Conservation (phyloP, 768 basidiomycete genomes). For the Pleurotus cornucopiae region DNA sequence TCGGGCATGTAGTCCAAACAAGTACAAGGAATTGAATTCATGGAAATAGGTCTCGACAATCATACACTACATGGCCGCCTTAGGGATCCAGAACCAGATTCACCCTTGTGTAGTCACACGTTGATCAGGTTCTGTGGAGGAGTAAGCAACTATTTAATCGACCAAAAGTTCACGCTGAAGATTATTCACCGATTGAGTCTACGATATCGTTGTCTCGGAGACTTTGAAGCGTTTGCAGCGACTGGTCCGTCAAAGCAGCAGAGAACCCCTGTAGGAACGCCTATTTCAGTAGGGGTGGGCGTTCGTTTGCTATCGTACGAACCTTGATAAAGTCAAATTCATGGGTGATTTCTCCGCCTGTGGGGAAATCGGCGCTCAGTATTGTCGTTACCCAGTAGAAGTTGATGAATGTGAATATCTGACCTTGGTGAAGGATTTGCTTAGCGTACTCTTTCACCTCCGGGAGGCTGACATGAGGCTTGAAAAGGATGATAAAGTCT, state of each 20-base stretch:
- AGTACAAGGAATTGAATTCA: too few relatives aligned
- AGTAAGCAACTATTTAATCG: too few relatives aligned
- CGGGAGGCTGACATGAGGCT: not conserved
- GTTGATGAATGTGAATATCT: not conserved
- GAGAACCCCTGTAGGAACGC: conserved; percentile 7
- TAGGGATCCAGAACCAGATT: not conserved
- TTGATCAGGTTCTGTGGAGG: conserved; percentile 4
- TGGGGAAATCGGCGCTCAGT: not conserved
- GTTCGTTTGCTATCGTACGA: not conserved
- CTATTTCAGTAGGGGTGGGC: not conserved
- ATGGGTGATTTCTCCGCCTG: conserved; percentile 3
- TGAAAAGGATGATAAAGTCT: conserved; percentile 10
- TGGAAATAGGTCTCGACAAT: too few relatives aligned
- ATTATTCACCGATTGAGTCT: conserved; percentile 7
- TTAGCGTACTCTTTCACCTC: conserved; percentile 6
- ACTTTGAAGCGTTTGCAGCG: not conserved
- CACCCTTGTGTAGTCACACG: not conserved
- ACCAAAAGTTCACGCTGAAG: too few relatives aligned
- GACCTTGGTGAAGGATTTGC: not conserved
- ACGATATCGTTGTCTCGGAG: not conserved
- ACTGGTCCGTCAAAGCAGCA: not conserved
- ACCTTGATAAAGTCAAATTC: conserved; percentile 5
- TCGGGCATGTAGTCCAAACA: not conserved
- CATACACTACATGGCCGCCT: too few relatives aligned
- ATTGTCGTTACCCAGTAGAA: not conserved